These are phyloP conservation scores for Hyphopichia wangnamkhiaoensis DNA, from an alignment of 1,139 yeast genomes.

Conservation along the genomic window DNA sequence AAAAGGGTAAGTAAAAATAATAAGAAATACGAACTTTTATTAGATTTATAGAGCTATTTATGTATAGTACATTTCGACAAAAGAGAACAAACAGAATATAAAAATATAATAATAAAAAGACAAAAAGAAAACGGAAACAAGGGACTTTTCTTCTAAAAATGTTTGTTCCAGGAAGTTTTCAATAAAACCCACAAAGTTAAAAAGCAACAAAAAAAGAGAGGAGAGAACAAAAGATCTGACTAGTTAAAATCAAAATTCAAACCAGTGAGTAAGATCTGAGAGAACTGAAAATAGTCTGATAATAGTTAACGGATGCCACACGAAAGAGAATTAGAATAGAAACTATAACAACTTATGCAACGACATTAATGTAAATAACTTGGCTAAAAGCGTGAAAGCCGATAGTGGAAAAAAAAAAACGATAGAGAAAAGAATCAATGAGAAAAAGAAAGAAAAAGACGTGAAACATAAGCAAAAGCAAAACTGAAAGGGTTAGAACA, in stretches of 20 bases:
- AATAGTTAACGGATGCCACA: too few relatives aligned
- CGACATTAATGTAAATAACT: too few relatives aligned
- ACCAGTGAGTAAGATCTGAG: too few relatives aligned
- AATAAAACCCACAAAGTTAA: neutral
- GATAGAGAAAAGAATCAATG: neutral
- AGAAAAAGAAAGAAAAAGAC: neutral
- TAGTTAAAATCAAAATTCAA: too few relatives aligned
- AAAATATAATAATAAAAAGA: neutral
- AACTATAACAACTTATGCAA: too few relatives aligned
- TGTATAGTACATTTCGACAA: constrained; percentile 1
- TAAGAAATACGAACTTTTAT: too few relatives aligned
- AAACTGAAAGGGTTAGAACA: neutral
- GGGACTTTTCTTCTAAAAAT: neutral
- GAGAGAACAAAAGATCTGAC: too few relatives aligned
- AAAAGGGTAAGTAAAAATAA: neutral
- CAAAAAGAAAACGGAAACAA: neutral
- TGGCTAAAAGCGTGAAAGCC: neutral
- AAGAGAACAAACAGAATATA: neutral
- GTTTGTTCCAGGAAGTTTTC: neutral
- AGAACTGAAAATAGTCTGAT: too few relatives aligned
- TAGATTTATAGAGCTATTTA: neutral
- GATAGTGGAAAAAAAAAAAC: neutral
- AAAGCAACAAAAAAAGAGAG: too few relatives aligned
- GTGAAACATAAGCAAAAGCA: neutral
- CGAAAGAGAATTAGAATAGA: too few relatives aligned